phyloP scores from a whole-genome alignment of 352 stramenopile genomes.

The Pythium vanterpoolii region DNA sequence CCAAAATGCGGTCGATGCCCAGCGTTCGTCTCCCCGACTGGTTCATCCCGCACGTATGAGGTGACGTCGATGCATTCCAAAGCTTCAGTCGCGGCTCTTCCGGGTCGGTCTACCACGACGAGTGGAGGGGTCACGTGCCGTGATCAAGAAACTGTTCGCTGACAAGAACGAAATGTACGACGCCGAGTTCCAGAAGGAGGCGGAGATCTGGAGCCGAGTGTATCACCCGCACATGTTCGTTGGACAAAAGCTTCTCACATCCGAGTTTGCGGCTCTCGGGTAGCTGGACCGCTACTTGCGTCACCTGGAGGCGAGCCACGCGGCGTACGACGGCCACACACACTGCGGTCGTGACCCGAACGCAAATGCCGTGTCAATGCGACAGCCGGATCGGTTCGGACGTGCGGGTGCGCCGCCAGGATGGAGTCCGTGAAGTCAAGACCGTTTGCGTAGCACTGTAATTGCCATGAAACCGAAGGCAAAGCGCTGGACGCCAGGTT shows the following conservation, averaged over 20 bases:
- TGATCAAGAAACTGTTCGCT: constrained; percentile 34
- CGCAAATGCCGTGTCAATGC: no score
- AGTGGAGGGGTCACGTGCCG: constrained; percentile 30
- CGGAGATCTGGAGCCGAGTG: constrained; percentile 33
- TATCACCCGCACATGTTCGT: constrained; percentile 39
- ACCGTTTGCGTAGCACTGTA: no score
- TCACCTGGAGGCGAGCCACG: not conserved
- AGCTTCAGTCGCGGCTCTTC: constrained; percentile 27
- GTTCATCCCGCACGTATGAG: constrained; percentile 23
- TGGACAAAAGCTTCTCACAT: constrained; percentile 34
- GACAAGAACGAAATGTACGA: no score
- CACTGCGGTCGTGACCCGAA: no score
- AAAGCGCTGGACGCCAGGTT: no score
- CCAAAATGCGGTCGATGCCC: not conserved
- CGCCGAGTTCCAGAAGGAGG: constrained; percentile 31
- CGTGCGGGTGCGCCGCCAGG: no score
- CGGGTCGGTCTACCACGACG: constrained; percentile 27
- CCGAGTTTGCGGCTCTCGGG: constrained; percentile 34
- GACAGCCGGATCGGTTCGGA: no score
- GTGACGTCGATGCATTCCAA: not conserved
- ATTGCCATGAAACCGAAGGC: no score
- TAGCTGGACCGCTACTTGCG: constrained; percentile 43
- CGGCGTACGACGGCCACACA: no score
- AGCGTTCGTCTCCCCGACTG: constrained; percentile 4
- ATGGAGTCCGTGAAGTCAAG: not conserved